Evolutionary conservation across 192 early-diverging fungal species (phyloP).

Genomic region (Coemansia sp.): DNA sequence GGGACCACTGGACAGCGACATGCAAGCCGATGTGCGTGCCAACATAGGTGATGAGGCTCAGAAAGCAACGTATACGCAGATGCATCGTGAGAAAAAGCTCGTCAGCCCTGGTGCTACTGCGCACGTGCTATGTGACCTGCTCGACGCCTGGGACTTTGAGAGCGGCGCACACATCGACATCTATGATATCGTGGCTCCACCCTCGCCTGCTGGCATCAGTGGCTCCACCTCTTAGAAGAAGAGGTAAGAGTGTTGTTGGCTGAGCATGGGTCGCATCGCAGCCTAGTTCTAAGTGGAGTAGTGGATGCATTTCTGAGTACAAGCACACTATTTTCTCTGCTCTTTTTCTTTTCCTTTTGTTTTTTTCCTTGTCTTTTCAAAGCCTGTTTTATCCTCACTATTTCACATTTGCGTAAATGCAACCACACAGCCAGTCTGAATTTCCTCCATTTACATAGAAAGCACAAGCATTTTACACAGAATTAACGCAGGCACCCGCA

Average conservation of each 20-base stretch:
- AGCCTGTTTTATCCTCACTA: too few species aligned
- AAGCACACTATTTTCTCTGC: neutral
- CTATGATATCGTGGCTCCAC: conserved; percentile 54
- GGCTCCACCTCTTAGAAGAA: too few species aligned
- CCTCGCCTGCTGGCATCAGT: neutral
- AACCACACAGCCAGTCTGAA: too few species aligned
- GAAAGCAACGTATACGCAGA: conserved; percentile 58
- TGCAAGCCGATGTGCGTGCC: conserved; percentile 74
- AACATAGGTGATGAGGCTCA: conserved; percentile 68
- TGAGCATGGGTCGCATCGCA: too few species aligned
- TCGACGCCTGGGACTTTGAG: conserved; percentile 59
- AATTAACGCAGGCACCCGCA: too few species aligned
- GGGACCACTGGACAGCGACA: conserved; percentile 82
- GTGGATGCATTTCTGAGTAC: too few species aligned
- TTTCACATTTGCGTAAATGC: neutral
- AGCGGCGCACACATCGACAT: conserved; percentile 73
- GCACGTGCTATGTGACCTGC: conserved; percentile 58
- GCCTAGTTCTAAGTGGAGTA: too few species aligned
- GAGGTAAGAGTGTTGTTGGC: too few species aligned
- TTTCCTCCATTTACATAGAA: neutral
- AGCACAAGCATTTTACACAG: too few species aligned
- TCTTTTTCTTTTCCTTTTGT: neutral
- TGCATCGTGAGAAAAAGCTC: conserved; percentile 67
- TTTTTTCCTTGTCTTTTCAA: neutral
- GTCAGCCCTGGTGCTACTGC: conserved; percentile 70